These are phyloP conservation scores for Ceratocystis diversiconidia DNA, from an alignment of 2,329 filamentous ascomycete genomes.

Conservation along the genomic window DNA sequence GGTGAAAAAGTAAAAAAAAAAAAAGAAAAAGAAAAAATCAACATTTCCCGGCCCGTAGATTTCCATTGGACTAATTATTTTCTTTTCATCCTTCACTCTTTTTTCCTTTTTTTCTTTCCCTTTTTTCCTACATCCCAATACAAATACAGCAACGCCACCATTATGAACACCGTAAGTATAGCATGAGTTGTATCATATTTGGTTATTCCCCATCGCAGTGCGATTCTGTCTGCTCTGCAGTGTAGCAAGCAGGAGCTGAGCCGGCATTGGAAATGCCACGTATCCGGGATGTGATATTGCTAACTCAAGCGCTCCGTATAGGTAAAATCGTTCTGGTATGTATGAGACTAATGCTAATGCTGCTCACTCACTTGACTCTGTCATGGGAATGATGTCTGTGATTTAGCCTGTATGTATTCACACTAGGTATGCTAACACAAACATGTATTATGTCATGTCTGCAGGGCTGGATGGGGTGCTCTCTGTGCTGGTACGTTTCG, in stretches of 20 bases:
- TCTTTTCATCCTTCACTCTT: neutral
- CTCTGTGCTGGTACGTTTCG: constrained; percentile 59
- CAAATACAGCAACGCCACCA: constrained; percentile 19
- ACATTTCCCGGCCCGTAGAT: too few relatives aligned
- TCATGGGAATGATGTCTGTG: constrained; percentile 6
- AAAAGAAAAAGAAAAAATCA: too few relatives aligned
- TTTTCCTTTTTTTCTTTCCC: neutral
- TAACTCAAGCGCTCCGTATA: constrained; percentile 23
- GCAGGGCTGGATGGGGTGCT: constrained; percentile 80
- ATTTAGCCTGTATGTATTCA: neutral
- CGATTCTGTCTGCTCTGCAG: neutral
- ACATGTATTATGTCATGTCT: constrained; percentile 9
- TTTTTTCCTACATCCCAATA: neutral
- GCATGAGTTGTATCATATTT: neutral
- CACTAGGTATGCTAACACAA: constrained; percentile 1
- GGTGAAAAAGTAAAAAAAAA: neutral
- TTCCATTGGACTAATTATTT: neutral
- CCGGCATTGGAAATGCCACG: neutral
- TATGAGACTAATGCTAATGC: neutral
- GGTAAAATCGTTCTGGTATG: constrained; percentile 53
- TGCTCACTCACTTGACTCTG: neutral
- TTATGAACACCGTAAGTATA: constrained; percentile 42
- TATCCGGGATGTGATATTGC: constrained; percentile 12
- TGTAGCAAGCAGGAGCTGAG: neutral
- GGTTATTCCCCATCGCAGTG: too few relatives aligned